Conservation (phyloP, 31 red algal species). For the Asparagopsis taxiformis region DNA sequence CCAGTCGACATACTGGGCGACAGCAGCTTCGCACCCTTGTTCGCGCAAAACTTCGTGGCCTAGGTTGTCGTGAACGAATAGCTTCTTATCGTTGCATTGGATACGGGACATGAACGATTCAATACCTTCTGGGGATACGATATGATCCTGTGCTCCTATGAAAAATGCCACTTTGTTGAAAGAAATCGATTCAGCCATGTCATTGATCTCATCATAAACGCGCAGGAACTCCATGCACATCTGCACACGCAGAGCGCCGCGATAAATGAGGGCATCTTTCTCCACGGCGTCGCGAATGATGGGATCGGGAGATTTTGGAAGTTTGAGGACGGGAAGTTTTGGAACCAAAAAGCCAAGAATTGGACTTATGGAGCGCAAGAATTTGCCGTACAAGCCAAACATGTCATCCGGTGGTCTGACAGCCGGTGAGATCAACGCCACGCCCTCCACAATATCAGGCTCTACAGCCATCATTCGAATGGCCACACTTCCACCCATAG, state of each 20-base stretch:
- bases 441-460: slow-evolving; percentile 37
- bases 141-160: slow-evolving; percentile 45
- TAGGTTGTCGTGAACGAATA: slow-evolving; percentile 25
- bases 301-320: slow-evolving; percentile 60
- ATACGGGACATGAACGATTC: slow-evolving; percentile 43
- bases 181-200: slow-evolving; percentile 26
- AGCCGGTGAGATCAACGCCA: slow-evolving; percentile 66
- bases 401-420: slow-evolving; percentile 75
- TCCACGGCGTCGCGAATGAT: slow-evolving; percentile 63
- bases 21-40: slow-evolving; percentile 33
- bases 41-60: slow-evolving; percentile 66
- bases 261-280: slow-evolving; percentile 56
- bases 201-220: slow-evolving; percentile 60
- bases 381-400: slow-evolving; percentile 74
- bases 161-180: slow-evolving; percentile 43
- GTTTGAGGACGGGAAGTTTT: slow-evolving; percentile 45
- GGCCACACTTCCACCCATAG: slow-evolving; percentile 62
- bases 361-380: slow-evolving; percentile 48
- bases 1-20: slow-evolving; percentile 49
- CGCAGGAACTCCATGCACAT: slow-evolving; percentile 68
- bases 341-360: slow-evolving; percentile 42
- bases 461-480: slow-evolving; percentile 23
- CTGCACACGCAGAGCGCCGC: slow-evolving; percentile 50
- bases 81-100: slow-evolving; percentile 29
- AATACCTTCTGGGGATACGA: slow-evolving; percentile 69